These are phyloP conservation scores for Cladosporium sp. DNA, from an alignment of 2,329 filamentous ascomycete genomes.

Conservation along the genomic window DNA sequence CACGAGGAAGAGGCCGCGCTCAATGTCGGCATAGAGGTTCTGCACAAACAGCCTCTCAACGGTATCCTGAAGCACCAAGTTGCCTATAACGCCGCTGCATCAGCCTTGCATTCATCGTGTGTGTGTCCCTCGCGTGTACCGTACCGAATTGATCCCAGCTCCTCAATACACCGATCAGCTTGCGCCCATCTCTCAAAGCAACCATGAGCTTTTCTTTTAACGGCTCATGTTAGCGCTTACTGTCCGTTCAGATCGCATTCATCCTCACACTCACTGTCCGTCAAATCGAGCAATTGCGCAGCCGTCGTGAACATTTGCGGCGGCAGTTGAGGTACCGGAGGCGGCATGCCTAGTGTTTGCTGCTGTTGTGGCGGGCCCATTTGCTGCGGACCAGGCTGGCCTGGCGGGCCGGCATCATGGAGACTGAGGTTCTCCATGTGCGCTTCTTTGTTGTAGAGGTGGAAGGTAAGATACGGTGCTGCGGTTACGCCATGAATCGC, in stretches of 20 bases:
- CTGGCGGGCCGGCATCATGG: slow-evolving; percentile 33
- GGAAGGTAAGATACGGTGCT: slow-evolving; percentile 1
- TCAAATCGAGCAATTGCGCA: slow-evolving; percentile 90
- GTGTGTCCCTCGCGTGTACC: slow-evolving; percentile 13
- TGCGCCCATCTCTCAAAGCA: slow-evolving; percentile 86
- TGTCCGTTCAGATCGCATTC: not conserved
- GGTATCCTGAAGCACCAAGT: slow-evolving; percentile 91
- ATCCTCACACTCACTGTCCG: slow-evolving; percentile 73
- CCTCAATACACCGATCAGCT: slow-evolving; percentile 86
- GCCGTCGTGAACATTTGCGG: slow-evolving; percentile 99
- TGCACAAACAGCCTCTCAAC: slow-evolving; percentile 80
- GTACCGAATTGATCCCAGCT: slow-evolving; percentile 98
- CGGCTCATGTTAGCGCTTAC: slow-evolving; percentile 8
- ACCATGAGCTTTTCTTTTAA: slow-evolving; percentile 87
- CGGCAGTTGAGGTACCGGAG: slow-evolving; percentile 64
- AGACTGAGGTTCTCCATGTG: slow-evolving; percentile 38
- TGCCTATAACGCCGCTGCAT: slow-evolving; percentile 59
- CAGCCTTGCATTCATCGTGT: slow-evolving; percentile 12
- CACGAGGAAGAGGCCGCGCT: slow-evolving; percentile 85
- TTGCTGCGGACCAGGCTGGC: slow-evolving; percentile 21
- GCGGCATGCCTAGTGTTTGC: slow-evolving; percentile 27
- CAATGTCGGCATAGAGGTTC: slow-evolving; percentile 77
- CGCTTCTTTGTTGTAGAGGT: slow-evolving; percentile 4
- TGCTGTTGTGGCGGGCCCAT: not conserved
- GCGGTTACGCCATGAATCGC: slow-evolving; percentile 18